Conservation (phyloP, 306 rosid species). For the Cicer yamashitae region DNA sequence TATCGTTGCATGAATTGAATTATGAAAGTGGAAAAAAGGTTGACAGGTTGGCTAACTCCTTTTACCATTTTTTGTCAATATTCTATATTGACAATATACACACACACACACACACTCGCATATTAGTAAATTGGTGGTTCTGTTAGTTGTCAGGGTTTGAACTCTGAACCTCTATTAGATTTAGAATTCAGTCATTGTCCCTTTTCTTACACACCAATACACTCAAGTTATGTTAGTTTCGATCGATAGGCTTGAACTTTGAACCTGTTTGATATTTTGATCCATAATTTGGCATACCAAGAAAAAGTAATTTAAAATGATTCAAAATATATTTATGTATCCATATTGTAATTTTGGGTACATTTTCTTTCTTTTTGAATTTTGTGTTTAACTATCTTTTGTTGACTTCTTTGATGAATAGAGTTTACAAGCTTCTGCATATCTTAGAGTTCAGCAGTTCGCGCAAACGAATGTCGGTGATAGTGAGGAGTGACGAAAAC, state of each 20-base stretch:
- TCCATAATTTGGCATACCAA: slow-evolving; percentile 7
- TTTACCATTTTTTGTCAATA: slow-evolving; percentile 40
- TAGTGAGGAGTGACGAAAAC: slow-evolving; percentile 70
- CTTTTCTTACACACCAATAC: too few species aligned
- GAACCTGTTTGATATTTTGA: slow-evolving; percentile 33
- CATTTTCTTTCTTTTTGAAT: slow-evolving; percentile 8
- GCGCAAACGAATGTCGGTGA: slow-evolving; percentile 96
- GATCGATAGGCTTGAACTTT: slow-evolving; percentile 18
- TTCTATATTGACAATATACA: too few species aligned
- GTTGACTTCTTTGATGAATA: slow-evolving; percentile 45
- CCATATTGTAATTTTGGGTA: slow-evolving; percentile 10
- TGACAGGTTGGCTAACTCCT: slow-evolving; percentile 79
- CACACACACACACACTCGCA: too few species aligned
- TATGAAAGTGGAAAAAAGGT: slow-evolving; percentile 64
- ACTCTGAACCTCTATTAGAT: too few species aligned
- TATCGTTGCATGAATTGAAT: slow-evolving; percentile 67
- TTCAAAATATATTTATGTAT: not conserved
- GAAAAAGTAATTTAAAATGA: slow-evolving; percentile 5
- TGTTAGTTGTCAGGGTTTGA: too few species aligned
- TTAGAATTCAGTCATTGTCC: too few species aligned
- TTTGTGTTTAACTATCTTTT: slow-evolving; percentile 31
- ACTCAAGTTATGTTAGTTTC: not conserved
- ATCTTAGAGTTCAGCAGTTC: slow-evolving; percentile 86
- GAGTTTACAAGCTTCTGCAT: slow-evolving; percentile 75
- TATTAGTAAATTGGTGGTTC: too few species aligned